A percentile compares a stretch with the other conserved stretches of the same genome.
Conservation (phyloP, 1,284 basidiomycete species). For the Cryptococcus sp. region DNA sequence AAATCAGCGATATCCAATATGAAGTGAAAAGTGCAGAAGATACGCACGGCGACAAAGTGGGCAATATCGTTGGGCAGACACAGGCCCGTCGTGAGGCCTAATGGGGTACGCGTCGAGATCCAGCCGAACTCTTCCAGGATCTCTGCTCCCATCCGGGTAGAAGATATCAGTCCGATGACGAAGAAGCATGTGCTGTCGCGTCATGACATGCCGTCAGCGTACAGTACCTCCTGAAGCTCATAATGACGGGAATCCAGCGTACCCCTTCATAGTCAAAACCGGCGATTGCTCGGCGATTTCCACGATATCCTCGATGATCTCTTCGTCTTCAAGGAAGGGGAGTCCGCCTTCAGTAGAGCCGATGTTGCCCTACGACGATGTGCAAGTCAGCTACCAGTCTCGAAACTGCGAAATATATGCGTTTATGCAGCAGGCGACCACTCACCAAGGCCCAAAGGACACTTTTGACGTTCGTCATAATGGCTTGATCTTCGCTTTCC, state of each 20-base stretch:
- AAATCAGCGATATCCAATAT: not conserved
- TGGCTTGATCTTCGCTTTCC: conserved; percentile 77
- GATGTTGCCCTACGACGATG: conserved; percentile 74
- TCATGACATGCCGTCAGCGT: not conserved
- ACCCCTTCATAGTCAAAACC: conserved; percentile 93
- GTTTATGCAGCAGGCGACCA: conserved; percentile 18
- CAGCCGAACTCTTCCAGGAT: conserved; percentile 87
- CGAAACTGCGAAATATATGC: no score
- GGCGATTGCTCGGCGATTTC: conserved; percentile 87
- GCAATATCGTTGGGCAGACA: conserved; percentile 83
- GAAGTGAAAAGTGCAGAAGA: not conserved
- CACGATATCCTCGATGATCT: conserved; percentile 83
- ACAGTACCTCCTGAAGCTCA: not conserved
- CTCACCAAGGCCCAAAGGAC: conserved; percentile 93
- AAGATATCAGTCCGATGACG: conserved; percentile 80
- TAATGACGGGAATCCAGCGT: conserved; percentile 38
- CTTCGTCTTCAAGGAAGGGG: conserved; percentile 92
- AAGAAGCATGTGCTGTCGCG: conserved; percentile 88
- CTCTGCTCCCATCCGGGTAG: conserved; percentile 72
- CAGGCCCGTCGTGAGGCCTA: conserved; percentile 85
- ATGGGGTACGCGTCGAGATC: conserved; percentile 83
- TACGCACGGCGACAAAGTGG: conserved; percentile 74
- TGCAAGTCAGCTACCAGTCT: not conserved
- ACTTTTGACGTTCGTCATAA: conserved; percentile 89
- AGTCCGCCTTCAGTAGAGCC: conserved; percentile 87